Percentiles rank a stretch among this genome's conserved stretches.
phyloP scores from a whole-genome alignment of 1,139 yeast genomes.

The Saccharomyces hybrid region DNA sequence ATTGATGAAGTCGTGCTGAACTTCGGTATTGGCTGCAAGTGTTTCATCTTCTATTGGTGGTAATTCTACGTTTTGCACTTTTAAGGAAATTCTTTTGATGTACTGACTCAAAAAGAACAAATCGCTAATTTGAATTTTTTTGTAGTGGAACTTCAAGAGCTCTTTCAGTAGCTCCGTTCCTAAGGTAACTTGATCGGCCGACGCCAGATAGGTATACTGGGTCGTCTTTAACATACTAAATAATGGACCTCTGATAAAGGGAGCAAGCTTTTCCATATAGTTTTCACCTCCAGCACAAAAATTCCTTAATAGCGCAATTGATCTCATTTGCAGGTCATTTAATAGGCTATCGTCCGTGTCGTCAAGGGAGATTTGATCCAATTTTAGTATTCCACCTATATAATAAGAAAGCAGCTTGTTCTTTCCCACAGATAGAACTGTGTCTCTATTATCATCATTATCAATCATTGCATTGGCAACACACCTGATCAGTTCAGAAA shows the following conservation, averaged over 20 bases:
- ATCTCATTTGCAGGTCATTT: conserved; percentile 20
- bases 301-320: conserved; percentile 24
- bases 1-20: neutral
- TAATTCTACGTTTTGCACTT: conserved; percentile 6
- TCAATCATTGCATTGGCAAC: conserved; percentile 29
- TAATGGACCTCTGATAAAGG: conserved; percentile 12
- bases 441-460: conserved; percentile 24
- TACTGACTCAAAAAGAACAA: conserved; percentile 11
- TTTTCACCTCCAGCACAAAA: conserved; percentile 20
- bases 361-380: conserved; percentile 5
- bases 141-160: conserved; percentile 9
- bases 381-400: conserved; percentile 13
- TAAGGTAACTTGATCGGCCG: conserved; percentile 13
- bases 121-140: conserved; percentile 6
- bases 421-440: conserved; percentile 9
- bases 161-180: conserved; percentile 21
- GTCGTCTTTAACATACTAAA: conserved; percentile 9
- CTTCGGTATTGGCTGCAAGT: conserved; percentile 3
- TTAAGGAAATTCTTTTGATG: conserved; percentile 9
- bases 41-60: conserved; percentile 5
- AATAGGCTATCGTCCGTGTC: conserved; percentile 9
- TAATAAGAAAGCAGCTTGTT: conserved; percentile 12
- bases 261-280: conserved; percentile 13
- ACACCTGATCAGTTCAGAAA: conserved; percentile 27
- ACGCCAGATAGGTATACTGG: conserved; percentile 11